Conservation (phyloP, 257 asterid genomes). For the Ophiorrhiza pumila region DNA sequence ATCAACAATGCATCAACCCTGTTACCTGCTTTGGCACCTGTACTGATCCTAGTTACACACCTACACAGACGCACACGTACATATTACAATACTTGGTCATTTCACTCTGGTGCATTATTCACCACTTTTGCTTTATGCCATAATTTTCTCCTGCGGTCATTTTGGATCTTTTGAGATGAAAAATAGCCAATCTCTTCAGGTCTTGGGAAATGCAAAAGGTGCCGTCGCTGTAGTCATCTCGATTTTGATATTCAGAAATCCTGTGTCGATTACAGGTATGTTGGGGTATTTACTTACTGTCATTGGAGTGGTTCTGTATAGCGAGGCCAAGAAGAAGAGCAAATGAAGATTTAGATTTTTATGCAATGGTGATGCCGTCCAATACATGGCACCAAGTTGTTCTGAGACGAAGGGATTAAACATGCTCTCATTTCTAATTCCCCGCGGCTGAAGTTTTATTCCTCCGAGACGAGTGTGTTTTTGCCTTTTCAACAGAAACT, state of each 20-base stretch:
- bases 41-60: not conserved
- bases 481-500: not conserved
- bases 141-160: not conserved
- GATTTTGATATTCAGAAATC: constrained; percentile 32
- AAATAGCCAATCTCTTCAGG: constrained; percentile 20
- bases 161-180: not conserved
- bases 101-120: not conserved
- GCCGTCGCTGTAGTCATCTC: constrained; percentile 39
- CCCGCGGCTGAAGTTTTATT: not conserved
- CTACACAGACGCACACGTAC: not conserved
- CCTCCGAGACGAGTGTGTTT: not conserved
- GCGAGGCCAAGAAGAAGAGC: constrained; percentile 34
- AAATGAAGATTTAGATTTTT: constrained; percentile 7
- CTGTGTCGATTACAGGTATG: constrained; percentile 33
- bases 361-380: not conserved
- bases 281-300: constrained; percentile 33
- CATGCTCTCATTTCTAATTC: not conserved
- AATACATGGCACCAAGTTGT: not conserved
- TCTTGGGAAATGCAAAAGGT: constrained; percentile 38
- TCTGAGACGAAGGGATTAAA: not conserved
- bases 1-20: not conserved
- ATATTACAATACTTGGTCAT: not conserved
- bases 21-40: not conserved
- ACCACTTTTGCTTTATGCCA: not conserved
- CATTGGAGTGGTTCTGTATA: constrained; percentile 32